Base-by-base conservation (phyloP, 768 basidiomycete species). In the Gautieria morchelliformis region DNA sequence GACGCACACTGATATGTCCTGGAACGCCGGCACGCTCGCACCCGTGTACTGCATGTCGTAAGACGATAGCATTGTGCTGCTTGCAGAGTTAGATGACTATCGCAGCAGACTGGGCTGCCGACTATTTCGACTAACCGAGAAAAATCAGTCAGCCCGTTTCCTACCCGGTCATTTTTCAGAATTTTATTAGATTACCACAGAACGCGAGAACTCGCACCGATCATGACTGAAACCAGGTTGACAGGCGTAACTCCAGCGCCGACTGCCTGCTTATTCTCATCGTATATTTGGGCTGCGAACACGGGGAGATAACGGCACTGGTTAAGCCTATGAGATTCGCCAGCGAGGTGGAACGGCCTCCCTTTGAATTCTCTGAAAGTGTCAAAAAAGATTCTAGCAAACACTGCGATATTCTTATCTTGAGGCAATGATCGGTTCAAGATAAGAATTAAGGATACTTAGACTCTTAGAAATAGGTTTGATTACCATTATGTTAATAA, bases 221-320 rank as follows among this genome's bases (percentile, higher is more conserved):
- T 74, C 67, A 81, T 73, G 19, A 74, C 61, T 5, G 80, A 80
- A 5, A 70, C 68, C 24, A 82, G 63, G 61, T 80, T 81, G 48
- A 73, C 75, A 44, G 77, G 81, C 32, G 69, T 77, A 65, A 74
- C 64, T 59, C 75, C 85, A 10, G 72, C 79, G 12, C 64, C 65
- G 7, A 65, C 64, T 11, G 79, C 65, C 20, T 37, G 46, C 15
- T 20, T 62, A 67, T 93, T 92, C 62, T 84, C 80, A 68, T 92
- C 89, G 50, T 83, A 78, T 10, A 92, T 81, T 35, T 83, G 83
- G 14, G 85, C 77, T 0, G 87, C 89, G 61, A 92, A 92, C 1
- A 86, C 70, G 0, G 84, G 85, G 1, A 88, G 71, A 63, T 87
- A 86, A 9, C 82, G 79, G 5, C 85, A 84, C 85, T 14, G 10